Conservation (phyloP, 352 stramenopile species). For the Pythium aristosporum region DNA sequence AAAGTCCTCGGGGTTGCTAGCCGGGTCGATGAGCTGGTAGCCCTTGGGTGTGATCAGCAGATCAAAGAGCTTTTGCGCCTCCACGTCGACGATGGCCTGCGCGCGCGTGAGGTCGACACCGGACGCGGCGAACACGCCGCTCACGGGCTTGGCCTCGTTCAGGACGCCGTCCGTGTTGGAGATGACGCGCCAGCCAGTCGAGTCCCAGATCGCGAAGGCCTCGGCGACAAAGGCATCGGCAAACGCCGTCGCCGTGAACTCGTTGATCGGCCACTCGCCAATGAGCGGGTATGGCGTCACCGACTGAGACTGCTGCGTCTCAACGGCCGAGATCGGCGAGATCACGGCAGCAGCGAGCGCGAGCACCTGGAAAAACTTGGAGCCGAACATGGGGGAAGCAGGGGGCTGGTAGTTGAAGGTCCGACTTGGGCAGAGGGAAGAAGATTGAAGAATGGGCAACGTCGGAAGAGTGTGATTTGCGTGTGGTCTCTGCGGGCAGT, state of each 20-base stretch:
- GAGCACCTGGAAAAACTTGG: slow-evolving; percentile 24
- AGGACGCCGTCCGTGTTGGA: slow-evolving; percentile 32
- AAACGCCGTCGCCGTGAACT: slow-evolving; percentile 19
- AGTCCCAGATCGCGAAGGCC: slow-evolving; percentile 32
- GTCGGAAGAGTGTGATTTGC: slow-evolving; percentile 5
- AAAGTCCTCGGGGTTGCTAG: slow-evolving; percentile 34
- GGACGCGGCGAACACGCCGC: slow-evolving; percentile 27
- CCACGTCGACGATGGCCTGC: slow-evolving; percentile 22
- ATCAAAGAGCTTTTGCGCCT: slow-evolving; percentile 36
- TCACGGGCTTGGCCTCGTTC: slow-evolving; percentile 35
- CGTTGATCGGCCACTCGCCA: slow-evolving; percentile 28
- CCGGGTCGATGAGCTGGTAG: slow-evolving; percentile 37
- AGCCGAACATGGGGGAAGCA: slow-evolving; percentile 24
- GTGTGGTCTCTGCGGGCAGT: too few relatives aligned
- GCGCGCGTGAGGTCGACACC: slow-evolving; percentile 31
- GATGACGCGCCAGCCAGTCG: slow-evolving; percentile 27
- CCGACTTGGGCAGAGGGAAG: slow-evolving; percentile 18
- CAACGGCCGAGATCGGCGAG: slow-evolving; percentile 2
- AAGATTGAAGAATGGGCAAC: slow-evolving; percentile 23
- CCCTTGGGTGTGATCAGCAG: slow-evolving; percentile 34
- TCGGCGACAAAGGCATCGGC: slow-evolving; percentile 31
- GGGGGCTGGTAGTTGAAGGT: neutral
- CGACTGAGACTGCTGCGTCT: neutral
- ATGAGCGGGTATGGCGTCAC: slow-evolving; percentile 20
- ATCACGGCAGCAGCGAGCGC: slow-evolving; percentile 6